Conservation (phyloP, 176 grass and related monocot species). For the Otatea glauca region DNA sequence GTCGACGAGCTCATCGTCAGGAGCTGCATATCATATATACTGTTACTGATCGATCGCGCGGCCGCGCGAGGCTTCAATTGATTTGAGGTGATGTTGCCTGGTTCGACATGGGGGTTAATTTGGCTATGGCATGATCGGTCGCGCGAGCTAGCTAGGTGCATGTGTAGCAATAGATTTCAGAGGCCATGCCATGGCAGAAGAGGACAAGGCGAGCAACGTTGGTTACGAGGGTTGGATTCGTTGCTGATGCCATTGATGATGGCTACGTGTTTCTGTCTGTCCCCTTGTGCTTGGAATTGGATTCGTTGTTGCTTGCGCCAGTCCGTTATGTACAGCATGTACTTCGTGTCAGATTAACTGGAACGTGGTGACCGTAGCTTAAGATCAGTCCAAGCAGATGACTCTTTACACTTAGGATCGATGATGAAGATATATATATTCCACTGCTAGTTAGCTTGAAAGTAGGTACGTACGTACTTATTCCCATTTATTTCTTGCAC, state of each 20-base stretch:
- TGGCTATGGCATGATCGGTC: neutral
- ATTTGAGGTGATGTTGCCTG: neutral
- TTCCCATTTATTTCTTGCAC: too few relatives aligned
- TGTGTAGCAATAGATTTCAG: too few relatives aligned
- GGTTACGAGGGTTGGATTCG: conserved; percentile 40
- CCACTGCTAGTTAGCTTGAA: too few relatives aligned
- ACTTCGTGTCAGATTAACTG: too few relatives aligned
- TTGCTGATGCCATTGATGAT: conserved; percentile 16
- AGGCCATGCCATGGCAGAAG: neutral
- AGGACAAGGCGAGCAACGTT: conserved; percentile 38
- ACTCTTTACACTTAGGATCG: neutral
- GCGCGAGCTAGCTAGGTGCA: too few relatives aligned
- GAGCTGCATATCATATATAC: conserved; percentile 8
- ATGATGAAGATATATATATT: too few relatives aligned
- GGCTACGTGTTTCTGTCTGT: neutral
- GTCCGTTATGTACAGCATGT: too few relatives aligned
- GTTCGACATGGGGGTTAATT: too few relatives aligned
- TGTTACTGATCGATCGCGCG: too few relatives aligned
- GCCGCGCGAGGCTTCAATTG: neutral
- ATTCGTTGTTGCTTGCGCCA: too few relatives aligned
- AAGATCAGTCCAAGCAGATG: conserved; percentile 6
- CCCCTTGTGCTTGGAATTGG: neutral
- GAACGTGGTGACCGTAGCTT: too few relatives aligned
- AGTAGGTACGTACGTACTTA: too few relatives aligned
- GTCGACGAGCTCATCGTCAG: neutral